phyloP scores from a whole-genome alignment of 768 basidiomycete species.

The Hericium rajendrae region DNA sequence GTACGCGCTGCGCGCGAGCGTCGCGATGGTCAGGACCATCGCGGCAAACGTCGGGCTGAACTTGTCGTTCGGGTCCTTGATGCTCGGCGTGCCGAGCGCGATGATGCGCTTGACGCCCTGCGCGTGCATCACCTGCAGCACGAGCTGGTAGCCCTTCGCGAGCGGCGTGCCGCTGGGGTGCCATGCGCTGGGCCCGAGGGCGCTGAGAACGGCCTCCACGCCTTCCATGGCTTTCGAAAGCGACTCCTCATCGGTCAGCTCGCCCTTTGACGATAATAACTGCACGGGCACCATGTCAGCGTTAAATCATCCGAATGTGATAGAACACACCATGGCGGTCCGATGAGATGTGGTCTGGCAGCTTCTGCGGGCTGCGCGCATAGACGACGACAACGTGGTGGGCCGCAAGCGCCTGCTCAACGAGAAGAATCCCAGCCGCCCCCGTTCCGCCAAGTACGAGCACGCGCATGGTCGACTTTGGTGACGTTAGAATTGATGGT shows the following conservation, averaged over 20 bases:
- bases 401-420: slow-evolving; percentile 41
- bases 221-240: slow-evolving; percentile 45
- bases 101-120: slow-evolving; percentile 49
- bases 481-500: too few relatives aligned
- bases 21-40: slow-evolving; percentile 29
- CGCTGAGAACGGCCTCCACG: slow-evolving; percentile 55
- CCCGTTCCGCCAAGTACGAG: slow-evolving; percentile 71
- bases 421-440: slow-evolving; percentile 44
- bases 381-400: slow-evolving; percentile 46
- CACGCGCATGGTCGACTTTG: not conserved
- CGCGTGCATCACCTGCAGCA: slow-evolving; percentile 49
- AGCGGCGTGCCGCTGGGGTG: slow-evolving; percentile 45
- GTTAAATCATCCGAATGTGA: not conserved
- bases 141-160: slow-evolving; percentile 43
- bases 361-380: slow-evolving; percentile 54
- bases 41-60: slow-evolving; percentile 35
- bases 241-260: slow-evolving; percentile 40
- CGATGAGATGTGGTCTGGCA: slow-evolving; percentile 40
- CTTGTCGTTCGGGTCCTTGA: slow-evolving; percentile 50
- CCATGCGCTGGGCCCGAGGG: slow-evolving; percentile 44
- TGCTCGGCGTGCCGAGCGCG: slow-evolving; percentile 58
- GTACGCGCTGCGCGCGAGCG: slow-evolving; percentile 48
- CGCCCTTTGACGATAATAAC: slow-evolving; percentile 45
- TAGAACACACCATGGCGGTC: slow-evolving; percentile 22
- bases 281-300: not conserved